Evolutionary conservation across 345 rosid genomes (phyloP).

Genomic region (Heritiera littoralis): DNA sequence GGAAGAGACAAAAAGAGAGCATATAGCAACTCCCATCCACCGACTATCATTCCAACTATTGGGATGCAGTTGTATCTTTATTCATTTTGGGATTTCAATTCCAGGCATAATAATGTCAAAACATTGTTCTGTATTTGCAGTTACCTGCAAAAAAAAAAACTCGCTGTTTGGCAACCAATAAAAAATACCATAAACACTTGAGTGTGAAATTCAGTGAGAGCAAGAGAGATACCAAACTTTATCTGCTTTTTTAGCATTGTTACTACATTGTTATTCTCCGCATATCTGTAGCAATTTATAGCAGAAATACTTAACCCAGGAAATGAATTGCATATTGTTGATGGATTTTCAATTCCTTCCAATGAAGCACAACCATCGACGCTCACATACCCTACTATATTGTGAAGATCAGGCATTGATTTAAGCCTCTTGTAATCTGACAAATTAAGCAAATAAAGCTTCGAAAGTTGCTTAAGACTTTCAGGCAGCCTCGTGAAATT

Average conservation of each 20-base stretch:
- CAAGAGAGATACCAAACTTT: neutral
- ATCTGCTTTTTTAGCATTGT: neutral
- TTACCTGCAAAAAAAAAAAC: neutral
- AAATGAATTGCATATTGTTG: too few species aligned
- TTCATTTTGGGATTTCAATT: neutral
- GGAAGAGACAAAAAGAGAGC: too few species aligned
- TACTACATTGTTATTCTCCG: neutral
- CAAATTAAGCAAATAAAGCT: slow-evolving; percentile 22
- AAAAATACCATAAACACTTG: neutral
- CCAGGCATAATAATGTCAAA: neutral
- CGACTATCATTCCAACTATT: too few species aligned
- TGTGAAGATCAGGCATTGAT: slow-evolving; percentile 21
- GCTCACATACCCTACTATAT: fast-evolving
- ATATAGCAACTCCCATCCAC: too few species aligned
- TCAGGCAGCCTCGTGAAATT: too few species aligned
- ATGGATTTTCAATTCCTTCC: neutral
- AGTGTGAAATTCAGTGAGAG: neutral
- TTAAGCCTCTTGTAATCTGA: slow-evolving; percentile 32
- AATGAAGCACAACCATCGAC: neutral
- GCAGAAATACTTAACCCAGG: too few species aligned
- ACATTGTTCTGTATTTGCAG: too few species aligned
- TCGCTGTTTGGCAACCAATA: neutral
- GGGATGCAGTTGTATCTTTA: too few species aligned
- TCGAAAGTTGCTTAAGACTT: slow-evolving; percentile 2
- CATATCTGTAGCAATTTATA: neutral